Conservation (phyloP, 768 basidiomycete species). For the Suillus brevipes region DNA sequence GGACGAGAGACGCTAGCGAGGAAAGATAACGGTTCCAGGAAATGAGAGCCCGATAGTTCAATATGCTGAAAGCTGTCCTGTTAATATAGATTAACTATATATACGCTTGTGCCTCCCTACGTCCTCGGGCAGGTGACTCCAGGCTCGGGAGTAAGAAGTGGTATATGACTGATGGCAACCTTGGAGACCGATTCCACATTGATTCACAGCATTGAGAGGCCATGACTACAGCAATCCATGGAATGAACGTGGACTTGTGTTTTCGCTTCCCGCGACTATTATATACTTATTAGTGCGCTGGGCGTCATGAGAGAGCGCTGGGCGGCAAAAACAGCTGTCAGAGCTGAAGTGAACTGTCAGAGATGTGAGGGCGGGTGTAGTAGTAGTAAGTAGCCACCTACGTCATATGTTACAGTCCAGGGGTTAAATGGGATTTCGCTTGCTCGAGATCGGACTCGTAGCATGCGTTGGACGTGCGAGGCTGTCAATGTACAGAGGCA, state of each 20-base stretch:
- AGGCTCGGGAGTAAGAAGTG: neutral
- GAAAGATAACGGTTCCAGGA: neutral
- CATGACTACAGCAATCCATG: neutral
- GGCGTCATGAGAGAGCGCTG: neutral
- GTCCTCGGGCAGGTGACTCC: neutral
- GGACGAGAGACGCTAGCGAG: too few relatives aligned
- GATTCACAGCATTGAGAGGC: neutral
- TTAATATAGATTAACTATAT: neutral
- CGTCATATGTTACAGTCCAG: neutral
- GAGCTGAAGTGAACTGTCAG: too few relatives aligned
- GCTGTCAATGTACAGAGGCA: neutral
- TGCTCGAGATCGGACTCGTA: neutral
- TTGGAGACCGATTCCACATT: slow-evolving; percentile 9
- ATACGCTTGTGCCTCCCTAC: neutral
- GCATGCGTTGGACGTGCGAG: neutral
- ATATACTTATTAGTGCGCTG: neutral
- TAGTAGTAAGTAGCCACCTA: neutral
- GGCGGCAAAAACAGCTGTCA: too few relatives aligned
- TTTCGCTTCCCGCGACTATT: neutral
- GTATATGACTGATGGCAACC: slow-evolving; percentile 11
- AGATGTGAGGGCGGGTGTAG: too few relatives aligned
- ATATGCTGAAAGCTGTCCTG: neutral
- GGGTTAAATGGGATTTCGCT: neutral
- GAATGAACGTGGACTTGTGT: neutral
- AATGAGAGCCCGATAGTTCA: neutral